Base-by-base conservation (phyloP, 2,329 filamentous ascomycete species). In the Penicillium sp. region DNA sequence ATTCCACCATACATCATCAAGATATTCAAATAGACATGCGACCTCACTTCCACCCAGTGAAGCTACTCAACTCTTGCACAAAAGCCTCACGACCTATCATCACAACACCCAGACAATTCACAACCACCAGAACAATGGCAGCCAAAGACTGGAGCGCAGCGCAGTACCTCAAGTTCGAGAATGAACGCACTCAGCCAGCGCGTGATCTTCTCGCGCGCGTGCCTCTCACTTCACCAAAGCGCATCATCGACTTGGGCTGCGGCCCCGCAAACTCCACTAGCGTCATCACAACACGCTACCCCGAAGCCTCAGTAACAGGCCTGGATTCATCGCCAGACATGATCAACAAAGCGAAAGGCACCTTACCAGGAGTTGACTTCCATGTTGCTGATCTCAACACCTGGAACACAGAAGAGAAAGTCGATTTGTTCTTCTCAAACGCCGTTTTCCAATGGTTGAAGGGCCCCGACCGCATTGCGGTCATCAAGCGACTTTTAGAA, bases 391-490 rank as follows among this genome's bases (percentile, higher is more conserved):
- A 85, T 49, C 48, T 85, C 2, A 55, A 57, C 0, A 74, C 71
- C 0, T 84, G 78, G 58, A 51, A 55, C 0, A 72, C 75, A 0
- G 50, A 64, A 0, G 65, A 69, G 0, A 31, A 59, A 0, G 63
- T 67, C 2, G 77, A 82, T 41, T 62, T 86, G 0, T 66, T 83
- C 45, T 83, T 83, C 61, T 79, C 77, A 44, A 86, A 85, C 53
- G 83, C 83, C 0, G 81, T 82, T 2, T 79, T 85, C 53, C 83
- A 86, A 53, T 86, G 83, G 83, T 68, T 86, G 4, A 71, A 75
- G 0, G 56, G 55, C 1, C 59, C 64, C 0, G 63, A 74, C 0
- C 79, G 82, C 0, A 71, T 86, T 6, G 66, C 69, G 0, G 72
- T 77, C 1, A 68, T 86, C 4, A 68, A 65, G 9, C 67, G 72